These are phyloP conservation scores for Apiotrichum mycotoxinovorans DNA, from an alignment of 1,284 basidiomycete genomes.

Conservation along the genomic window DNA sequence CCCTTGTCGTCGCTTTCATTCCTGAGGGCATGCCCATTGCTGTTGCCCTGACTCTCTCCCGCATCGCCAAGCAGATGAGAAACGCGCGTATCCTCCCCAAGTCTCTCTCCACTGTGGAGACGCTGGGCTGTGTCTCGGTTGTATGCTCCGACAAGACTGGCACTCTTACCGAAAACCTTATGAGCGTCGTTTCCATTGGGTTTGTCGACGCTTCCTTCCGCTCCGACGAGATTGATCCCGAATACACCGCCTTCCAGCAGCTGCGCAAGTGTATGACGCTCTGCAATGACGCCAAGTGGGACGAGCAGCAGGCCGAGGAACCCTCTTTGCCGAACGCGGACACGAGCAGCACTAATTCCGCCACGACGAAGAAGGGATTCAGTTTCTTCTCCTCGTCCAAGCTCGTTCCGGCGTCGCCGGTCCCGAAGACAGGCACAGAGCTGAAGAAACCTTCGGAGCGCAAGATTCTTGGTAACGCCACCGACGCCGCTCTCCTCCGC, in stretches of 20 bases:
- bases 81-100: constrained; percentile 61
- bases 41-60: constrained; percentile 50
- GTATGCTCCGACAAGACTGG: constrained; percentile 61
- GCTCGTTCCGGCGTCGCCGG: background rate
- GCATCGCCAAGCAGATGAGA: constrained; percentile 56
- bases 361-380: background rate
- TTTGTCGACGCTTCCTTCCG: constrained; percentile 45
- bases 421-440: too few species aligned
- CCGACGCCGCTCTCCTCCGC: constrained; percentile 60
- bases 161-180: constrained; percentile 53
- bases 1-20: constrained; percentile 60
- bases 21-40: constrained; percentile 57
- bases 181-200: constrained; percentile 52
- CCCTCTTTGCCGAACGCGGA: constrained; percentile 48
- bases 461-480: constrained; percentile 60
- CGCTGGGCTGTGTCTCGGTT: constrained; percentile 59
- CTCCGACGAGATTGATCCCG: constrained; percentile 34
- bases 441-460: constrained; percentile 26
- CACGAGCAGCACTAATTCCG: constrained; percentile 22
- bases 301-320: constrained; percentile 31
- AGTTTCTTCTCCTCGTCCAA: background rate
- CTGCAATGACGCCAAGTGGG: constrained; percentile 63
- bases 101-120: constrained; percentile 60
- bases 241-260: constrained; percentile 19
- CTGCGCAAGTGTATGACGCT: constrained; percentile 39